Base-by-base conservation (phyloP, 2,329 filamentous ascomycete species). In the Neofusicoccum kwambonambiense region DNA sequence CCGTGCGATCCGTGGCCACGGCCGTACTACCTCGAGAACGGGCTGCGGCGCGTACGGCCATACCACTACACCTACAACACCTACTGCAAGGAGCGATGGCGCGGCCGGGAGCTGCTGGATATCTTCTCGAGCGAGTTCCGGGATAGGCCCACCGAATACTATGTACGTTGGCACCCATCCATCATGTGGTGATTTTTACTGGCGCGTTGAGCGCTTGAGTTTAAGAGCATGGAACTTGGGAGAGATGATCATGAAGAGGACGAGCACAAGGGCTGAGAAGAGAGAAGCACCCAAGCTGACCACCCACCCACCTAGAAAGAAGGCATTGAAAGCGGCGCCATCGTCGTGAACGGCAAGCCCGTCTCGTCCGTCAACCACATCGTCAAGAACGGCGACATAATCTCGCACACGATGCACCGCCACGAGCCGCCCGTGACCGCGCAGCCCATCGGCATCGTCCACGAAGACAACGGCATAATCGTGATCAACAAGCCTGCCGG, bases 401-500 rank as follows among this genome's bases (percentile, higher is more conserved):
- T 99, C 63, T 94, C 91, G 11, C 95, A 99, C 78, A 97, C 93
- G 3, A 84, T 96, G 67, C 95, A 99, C 77, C 90, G 95, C 13
- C 95, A 99, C 76, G 95, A 99, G 78, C 95, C 95, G 1, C 95
- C 95, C 0, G 92, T 97, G 37, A 93, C 92, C 1, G 89, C 88
- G 15, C 86, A 91, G 47, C 87, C 91, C 0, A 89, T 99, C 57
- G 87, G 86, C 15, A 85, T 97, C 51, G 88, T 99, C 44, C 90
- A 97, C 77, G 95, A 99, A 77, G 92, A 97, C 70, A 87, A 96
- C 51, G 90, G 93, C 69, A 89, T 99, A 82, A 90, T 99, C 66
- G 93, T 98, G 67, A 96, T 99, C 76, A 93, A 97, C 80, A 99
- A 99, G 78, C 95, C 95, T 0, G 90, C 94, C 0, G 95, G 95